Base-by-base conservation (phyloP, 2,329 filamentous ascomycete species). In the Curvularia sp. region DNA sequence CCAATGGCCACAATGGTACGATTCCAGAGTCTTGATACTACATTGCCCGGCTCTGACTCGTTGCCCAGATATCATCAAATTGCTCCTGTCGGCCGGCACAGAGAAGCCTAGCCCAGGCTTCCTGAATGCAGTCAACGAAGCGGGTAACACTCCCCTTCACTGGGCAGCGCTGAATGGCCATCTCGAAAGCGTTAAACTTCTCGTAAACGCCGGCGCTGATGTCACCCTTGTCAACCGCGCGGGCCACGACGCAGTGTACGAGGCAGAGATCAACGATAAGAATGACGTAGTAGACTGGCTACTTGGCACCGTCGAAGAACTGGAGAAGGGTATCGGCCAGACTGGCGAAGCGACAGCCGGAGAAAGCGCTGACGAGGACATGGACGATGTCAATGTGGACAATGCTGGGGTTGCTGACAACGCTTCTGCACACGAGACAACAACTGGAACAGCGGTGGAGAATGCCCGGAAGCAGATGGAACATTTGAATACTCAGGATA, bases 81-180 rank as follows among this genome's bases (percentile, higher is more conserved):
- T 71, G 22, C 49, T 75, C 78, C 82, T 74, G 77, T 81, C 75
- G 35, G 68, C 71, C 22, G 66, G 60, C 44, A 55, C 53, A 28
- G 64, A 66, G 42, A 70, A 67, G 52, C 55, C 68, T 38, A 49
- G 68, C 63, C 55, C 69, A 58, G 52, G 82, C 0, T 87, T 89
- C 65, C 77, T 93, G 24, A 89, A 92, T 68, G 81, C 84, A 2
- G 83, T 85, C 61, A 99, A 99, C 72, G 82, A 87, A 61, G 89
- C 90, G 46, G 93, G 93, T 44, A 98, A 97, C 80, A 97, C 94
- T 0, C 86, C 92, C 0, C 82, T 99, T 57, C 95, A 99, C 79
- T 98, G 93, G 93, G 94, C 94, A 0, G 91, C 92, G 0, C 81
- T 97, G 55, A 95, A 96, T 54, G 93, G 93, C 1, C 93, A 97